phyloP scores from a whole-genome alignment of 2,329 filamentous ascomycete genomes.

The Thelonectria blattea region DNA sequence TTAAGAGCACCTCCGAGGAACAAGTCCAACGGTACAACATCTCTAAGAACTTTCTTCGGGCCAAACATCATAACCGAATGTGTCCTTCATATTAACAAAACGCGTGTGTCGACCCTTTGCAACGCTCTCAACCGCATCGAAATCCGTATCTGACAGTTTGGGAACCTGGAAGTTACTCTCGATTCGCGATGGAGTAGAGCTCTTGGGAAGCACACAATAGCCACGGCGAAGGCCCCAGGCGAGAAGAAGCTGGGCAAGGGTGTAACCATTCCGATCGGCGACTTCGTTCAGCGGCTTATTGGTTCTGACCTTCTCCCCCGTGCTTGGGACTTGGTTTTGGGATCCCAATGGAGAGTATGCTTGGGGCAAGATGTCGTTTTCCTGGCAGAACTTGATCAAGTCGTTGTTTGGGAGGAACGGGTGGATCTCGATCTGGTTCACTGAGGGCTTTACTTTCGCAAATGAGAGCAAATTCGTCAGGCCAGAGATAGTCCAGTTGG shows the following conservation, averaged over 20 bases:
- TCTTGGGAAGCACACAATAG: conserved; percentile 74
- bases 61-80: conserved; percentile 77
- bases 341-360: conserved; percentile 70
- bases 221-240: conserved; percentile 69
- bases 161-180: conserved; percentile 42
- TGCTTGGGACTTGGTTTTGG: conserved; percentile 44
- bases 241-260: conserved; percentile 59
- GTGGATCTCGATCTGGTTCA: conserved; percentile 59
- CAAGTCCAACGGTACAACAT: background rate
- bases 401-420: conserved; percentile 54
- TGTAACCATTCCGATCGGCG: conserved; percentile 57
- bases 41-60: conserved; percentile 54
- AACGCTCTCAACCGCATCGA: conserved; percentile 46
- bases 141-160: conserved; percentile 60
- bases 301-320: conserved; percentile 40
- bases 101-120: conserved; percentile 67
- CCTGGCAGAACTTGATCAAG: conserved; percentile 59
- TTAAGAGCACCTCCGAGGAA: background rate
- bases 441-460: conserved; percentile 53
- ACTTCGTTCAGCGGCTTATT: conserved; percentile 54
- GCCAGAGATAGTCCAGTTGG: conserved; percentile 54
- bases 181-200: conserved; percentile 69
- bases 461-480: conserved; percentile 42
- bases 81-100: conserved; percentile 85
- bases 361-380: conserved; percentile 56